phyloP scores from a whole-genome alignment of 257 asterid genomes.

The Primulina tabacum region DNA sequence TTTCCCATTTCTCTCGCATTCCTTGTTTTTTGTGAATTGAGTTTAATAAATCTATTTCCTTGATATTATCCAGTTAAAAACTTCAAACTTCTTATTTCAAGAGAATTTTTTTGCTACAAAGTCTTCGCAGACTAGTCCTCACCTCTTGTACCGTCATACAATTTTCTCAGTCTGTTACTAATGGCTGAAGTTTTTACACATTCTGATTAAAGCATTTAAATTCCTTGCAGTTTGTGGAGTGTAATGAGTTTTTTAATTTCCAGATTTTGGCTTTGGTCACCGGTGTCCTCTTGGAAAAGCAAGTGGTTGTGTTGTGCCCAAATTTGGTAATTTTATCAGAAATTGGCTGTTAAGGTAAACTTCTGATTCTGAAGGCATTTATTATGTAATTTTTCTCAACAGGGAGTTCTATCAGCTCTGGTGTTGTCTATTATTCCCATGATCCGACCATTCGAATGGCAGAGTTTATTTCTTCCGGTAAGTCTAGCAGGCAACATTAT shows the following conservation, averaged over 20 bases:
- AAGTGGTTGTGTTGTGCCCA: slow-evolving; percentile 76
- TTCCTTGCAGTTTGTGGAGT: slow-evolving; percentile 3
- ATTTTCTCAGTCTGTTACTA: slow-evolving; percentile 1
- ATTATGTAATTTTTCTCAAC: slow-evolving; percentile 23
- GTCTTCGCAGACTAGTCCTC: neutral
- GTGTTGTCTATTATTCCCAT: slow-evolving; percentile 81
- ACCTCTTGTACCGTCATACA: neutral
- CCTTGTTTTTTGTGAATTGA: neutral
- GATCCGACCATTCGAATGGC: slow-evolving; percentile 97
- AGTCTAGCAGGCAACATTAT: slow-evolving; percentile 31
- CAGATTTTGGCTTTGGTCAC: slow-evolving; percentile 77
- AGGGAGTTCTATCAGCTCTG: slow-evolving; percentile 88
- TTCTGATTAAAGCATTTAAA: slow-evolving; percentile 15
- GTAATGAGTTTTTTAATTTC: slow-evolving; percentile 21
- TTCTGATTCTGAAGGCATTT: slow-evolving; percentile 18
- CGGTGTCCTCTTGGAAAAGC: slow-evolving; percentile 85
- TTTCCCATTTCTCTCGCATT: neutral
- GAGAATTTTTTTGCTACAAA: neutral
- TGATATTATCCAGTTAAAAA: neutral
- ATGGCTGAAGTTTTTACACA: neutral
- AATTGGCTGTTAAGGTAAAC: neutral
- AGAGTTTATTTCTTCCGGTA: slow-evolving; percentile 95
- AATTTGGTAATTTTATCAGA: slow-evolving; percentile 58
- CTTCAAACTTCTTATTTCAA: neutral
- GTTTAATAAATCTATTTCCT: neutral